phyloP scores from a whole-genome alignment of 2,329 filamentous ascomycete species.

The Lasiodiplodia citricola region DNA sequence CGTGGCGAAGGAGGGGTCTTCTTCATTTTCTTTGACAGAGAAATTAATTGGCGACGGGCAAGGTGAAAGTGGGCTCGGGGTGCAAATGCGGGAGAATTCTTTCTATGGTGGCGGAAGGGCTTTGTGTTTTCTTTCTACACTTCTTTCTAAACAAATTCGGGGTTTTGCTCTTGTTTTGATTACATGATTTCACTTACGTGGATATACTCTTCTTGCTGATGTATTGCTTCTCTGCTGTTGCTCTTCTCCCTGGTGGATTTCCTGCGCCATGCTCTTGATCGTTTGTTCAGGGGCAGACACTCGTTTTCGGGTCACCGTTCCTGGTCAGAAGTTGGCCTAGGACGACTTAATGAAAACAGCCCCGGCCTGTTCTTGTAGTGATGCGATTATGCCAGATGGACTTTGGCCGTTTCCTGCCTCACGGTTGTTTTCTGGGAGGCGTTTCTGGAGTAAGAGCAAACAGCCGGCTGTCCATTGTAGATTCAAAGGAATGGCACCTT shows the following conservation, averaged over 20 bases:
- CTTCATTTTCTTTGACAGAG: slow-evolving; percentile 7
- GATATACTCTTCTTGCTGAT: slow-evolving; percentile 13
- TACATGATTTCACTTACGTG: not conserved
- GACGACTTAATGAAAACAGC: not conserved
- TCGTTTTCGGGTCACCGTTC: not conserved
- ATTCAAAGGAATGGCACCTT: not conserved
- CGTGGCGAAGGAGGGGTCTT: slow-evolving; percentile 24
- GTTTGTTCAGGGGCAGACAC: not conserved
- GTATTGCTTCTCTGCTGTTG: not conserved
- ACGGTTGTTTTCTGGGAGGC: not conserved
- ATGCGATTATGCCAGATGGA: not conserved
- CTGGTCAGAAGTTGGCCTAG: not conserved
- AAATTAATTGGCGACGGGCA: slow-evolving; percentile 17
- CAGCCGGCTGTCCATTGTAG: not conserved
- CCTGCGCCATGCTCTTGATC: not conserved
- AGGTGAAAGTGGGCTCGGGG: slow-evolving; percentile 2
- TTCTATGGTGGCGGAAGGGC: slow-evolving; percentile 3
- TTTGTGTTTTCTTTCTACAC: not conserved
- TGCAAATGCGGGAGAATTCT: slow-evolving; percentile 16
- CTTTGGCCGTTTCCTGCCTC: not conserved
- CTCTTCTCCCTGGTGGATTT: not conserved
- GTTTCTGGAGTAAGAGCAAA: not conserved
- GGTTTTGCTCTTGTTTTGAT: not conserved
- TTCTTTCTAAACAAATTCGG: slow-evolving; percentile 16
- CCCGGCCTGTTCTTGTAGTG: not conserved